Evolutionary conservation across 2,329 filamentous ascomycete genomes (phyloP).

Genomic region (Colletotrichum simmondsii): DNA sequence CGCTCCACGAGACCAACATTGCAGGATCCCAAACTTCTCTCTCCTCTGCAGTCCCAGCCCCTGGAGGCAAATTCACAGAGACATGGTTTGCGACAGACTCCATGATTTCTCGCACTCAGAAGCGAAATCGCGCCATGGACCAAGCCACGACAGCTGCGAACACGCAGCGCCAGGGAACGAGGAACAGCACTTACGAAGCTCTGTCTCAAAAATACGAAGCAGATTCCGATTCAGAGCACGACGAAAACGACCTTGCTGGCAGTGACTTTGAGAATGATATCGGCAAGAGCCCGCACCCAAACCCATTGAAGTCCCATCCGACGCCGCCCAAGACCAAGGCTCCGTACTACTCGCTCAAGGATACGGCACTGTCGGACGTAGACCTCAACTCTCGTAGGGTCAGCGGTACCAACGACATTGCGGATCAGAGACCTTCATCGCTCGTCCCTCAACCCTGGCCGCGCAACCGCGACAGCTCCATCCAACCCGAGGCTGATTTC

Average conservation of each 20-base stretch:
- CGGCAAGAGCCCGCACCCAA: conserved; percentile 50
- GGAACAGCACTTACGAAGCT: conserved; percentile 54
- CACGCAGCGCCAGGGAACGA: conserved; percentile 44
- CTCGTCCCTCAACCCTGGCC: conserved; percentile 33
- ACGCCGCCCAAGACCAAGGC: conserved; percentile 41
- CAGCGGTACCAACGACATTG: conserved; percentile 57
- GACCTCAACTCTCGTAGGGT: conserved; percentile 55
- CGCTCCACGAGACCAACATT: conserved; percentile 50
- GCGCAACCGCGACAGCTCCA: conserved; percentile 55
- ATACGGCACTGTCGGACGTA: conserved; percentile 55
- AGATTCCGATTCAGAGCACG: conserved; percentile 53
- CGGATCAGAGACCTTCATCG: conserved; percentile 47
- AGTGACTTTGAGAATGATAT: conserved; percentile 40
- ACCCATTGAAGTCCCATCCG: conserved; percentile 66
- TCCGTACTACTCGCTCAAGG: conserved; percentile 41
- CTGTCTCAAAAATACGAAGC: conserved; percentile 57
- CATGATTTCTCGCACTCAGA: conserved; percentile 63
- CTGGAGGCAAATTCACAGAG: conserved; percentile 60
- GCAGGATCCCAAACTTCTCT: conserved; percentile 19
- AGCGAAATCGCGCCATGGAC: conserved; percentile 58
- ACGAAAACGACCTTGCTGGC: conserved; percentile 42
- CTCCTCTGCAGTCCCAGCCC: conserved; percentile 26
- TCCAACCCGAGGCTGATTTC: conserved; percentile 61
- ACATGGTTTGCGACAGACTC: conserved; percentile 66
- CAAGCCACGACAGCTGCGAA: conserved; percentile 42